These are phyloP conservation scores for Diutina rugosa DNA, from an alignment of 1,139 yeast genomes.

Conservation along the genomic window DNA sequence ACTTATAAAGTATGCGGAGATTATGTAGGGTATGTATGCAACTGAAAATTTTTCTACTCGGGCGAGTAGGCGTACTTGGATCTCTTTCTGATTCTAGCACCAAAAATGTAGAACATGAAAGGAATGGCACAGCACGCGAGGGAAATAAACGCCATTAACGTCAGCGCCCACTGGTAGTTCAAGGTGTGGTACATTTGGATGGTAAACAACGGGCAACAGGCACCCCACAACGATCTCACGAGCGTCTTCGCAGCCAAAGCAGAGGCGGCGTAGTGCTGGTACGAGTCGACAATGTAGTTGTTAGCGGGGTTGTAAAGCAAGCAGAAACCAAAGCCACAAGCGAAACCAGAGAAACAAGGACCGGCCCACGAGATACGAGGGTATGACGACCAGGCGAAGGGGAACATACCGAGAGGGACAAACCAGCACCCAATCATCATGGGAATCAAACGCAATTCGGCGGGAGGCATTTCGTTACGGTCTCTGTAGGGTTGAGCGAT, in stretches of 20 bases:
- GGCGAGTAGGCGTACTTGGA: slow-evolving; percentile 36
- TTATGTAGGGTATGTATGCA: neutral
- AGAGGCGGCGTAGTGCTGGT: slow-evolving; percentile 61
- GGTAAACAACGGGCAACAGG: slow-evolving; percentile 63
- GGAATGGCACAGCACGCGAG: slow-evolving; percentile 55
- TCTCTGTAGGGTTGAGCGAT: slow-evolving; percentile 37
- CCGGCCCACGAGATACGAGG: slow-evolving; percentile 50
- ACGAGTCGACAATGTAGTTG: slow-evolving; percentile 58
- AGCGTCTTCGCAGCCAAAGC: slow-evolving; percentile 59
- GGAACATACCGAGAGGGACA: slow-evolving; percentile 41
- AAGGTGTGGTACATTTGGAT: slow-evolving; percentile 63
- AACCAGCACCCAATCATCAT: slow-evolving; percentile 57
- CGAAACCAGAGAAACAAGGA: slow-evolving; percentile 45
- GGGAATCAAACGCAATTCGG: slow-evolving; percentile 47
- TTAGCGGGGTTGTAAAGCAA: slow-evolving; percentile 54
- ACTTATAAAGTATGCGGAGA: neutral
- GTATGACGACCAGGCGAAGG: slow-evolving; percentile 54
- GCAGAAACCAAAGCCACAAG: slow-evolving; percentile 51
- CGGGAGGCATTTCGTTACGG: slow-evolving; percentile 44
- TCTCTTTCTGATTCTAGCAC: slow-evolving; percentile 38
- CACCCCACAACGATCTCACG: slow-evolving; percentile 62
- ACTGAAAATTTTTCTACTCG: neutral
- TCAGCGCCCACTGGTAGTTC: slow-evolving; percentile 61
- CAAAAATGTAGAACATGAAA: slow-evolving; percentile 36
- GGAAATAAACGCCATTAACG: slow-evolving; percentile 52